phyloP scores from a whole-genome alignment of 306 rosid species.

The Oemleria cerasiformis region DNA sequence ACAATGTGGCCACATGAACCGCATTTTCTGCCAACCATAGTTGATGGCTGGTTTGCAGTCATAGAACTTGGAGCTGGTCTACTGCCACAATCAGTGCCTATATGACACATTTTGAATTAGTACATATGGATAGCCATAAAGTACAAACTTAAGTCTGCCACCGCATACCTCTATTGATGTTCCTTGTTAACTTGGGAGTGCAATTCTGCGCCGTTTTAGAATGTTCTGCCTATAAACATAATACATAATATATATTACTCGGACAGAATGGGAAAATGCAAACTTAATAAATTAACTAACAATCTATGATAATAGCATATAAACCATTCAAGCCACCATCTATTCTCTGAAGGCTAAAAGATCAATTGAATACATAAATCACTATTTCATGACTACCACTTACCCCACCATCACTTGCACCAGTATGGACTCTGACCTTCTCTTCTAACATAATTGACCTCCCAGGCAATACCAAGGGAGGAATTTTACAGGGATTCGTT shows the following conservation, averaged over 20 bases:
- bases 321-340: background rate
- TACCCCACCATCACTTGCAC: conserved; percentile 48
- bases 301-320: background rate
- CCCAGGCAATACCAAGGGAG: conserved; percentile 31
- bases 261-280: conserved; percentile 12
- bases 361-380: background rate
- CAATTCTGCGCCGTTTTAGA: conserved; percentile 34
- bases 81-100: conserved; percentile 40
- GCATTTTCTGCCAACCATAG: conserved; percentile 30
- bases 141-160: conserved; percentile 23
- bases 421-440: conserved; percentile 36
- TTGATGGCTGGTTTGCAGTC: conserved; percentile 29
- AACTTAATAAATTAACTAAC: background rate
- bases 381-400: conserved; percentile 31
- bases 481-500: conserved; percentile 14
- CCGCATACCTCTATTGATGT: conserved; percentile 51
- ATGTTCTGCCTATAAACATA: conserved; percentile 40
- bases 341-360: background rate
- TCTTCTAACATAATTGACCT: conserved; percentile 36
- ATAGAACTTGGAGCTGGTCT: conserved; percentile 33
- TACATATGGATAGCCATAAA: conserved; percentile 42
- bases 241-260: conserved; percentile 14
- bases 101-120: conserved; percentile 44
- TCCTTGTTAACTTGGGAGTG: conserved; percentile 39
- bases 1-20: conserved; percentile 31